Percentiles rank a stretch among this genome's conserved stretches.
Evolutionary conservation across 768 basidiomycete genomes (phyloP).

Genomic region (Neoboletus brunneissimus): DNA sequence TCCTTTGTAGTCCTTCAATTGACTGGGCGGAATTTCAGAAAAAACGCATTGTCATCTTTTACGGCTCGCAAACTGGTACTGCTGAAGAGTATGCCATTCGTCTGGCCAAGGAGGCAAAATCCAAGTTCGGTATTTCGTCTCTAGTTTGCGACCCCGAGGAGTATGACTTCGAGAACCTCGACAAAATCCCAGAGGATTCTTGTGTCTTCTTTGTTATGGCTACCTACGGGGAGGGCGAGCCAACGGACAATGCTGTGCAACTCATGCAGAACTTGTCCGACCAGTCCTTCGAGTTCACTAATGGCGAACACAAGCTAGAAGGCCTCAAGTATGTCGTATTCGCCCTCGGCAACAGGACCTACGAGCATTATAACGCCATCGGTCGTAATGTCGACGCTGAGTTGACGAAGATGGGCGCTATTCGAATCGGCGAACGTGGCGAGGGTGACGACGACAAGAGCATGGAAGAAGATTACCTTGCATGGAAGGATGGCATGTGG

Average conservation of each 20-base stretch:
- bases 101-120: constrained; percentile 96
- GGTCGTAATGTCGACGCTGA: constrained; percentile 72
- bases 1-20: constrained; percentile 4
- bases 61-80: constrained; percentile 97
- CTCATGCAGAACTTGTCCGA: constrained; percentile 92
- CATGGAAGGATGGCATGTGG: constrained; percentile 99
- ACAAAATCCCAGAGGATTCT: constrained; percentile 82
- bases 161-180: constrained; percentile 96
- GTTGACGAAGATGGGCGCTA: constrained; percentile 76
- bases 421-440: constrained; percentile 83
- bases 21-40: constrained; percentile 51
- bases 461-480: constrained; percentile 99
- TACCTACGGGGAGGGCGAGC: constrained; percentile 98
- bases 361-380: constrained; percentile 96
- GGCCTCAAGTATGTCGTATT: constrained; percentile 96
- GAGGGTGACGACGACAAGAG: constrained; percentile 99
- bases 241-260: constrained; percentile 95
- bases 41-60: constrained; percentile 96
- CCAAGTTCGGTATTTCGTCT: constrained; percentile 91
- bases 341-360: constrained; percentile 88
- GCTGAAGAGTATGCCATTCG: constrained; percentile 98
- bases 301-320: constrained; percentile 68
- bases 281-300: constrained; percentile 82
- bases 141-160: constrained; percentile 98
- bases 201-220: constrained; percentile 95